phyloP scores from a whole-genome alignment of 2,329 filamentous ascomycete species.

The Akanthomyces muscarius region DNA sequence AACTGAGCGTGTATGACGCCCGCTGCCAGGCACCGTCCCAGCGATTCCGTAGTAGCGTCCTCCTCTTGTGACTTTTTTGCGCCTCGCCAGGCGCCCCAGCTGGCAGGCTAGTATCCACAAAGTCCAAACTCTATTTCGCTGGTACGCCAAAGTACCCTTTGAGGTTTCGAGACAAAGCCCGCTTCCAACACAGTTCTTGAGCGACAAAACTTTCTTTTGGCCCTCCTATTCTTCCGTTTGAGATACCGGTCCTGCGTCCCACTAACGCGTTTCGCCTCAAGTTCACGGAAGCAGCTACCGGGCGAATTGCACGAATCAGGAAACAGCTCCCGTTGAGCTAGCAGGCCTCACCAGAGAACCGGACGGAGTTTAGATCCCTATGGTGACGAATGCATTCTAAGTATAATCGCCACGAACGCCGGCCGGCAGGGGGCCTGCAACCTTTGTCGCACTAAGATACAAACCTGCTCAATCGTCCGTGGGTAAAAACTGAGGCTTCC shows the following conservation, averaged over 20 bases:
- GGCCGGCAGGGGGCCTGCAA: not conserved
- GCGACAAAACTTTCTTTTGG: not conserved
- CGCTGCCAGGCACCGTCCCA: not conserved
- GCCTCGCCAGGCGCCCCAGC: conserved; percentile 6
- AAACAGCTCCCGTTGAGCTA: not conserved
- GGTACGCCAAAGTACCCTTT: not conserved
- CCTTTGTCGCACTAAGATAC: not conserved
- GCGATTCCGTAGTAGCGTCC: not conserved
- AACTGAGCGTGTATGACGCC: not conserved
- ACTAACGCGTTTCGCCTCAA: not conserved
- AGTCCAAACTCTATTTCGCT: conserved; percentile 8
- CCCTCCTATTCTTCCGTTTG: not conserved
- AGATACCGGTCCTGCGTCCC: not conserved
- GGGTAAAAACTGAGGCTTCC: not conserved
- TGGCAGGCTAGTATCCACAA: conserved; percentile 6
- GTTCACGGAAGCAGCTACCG: not conserved
- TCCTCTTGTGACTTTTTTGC: not conserved
- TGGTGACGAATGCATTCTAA: conserved; percentile 1
- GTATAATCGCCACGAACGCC: not conserved
- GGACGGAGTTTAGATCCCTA: no score
- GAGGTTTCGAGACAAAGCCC: not conserved
- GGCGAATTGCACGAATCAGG: not conserved
- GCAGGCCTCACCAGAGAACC: not conserved
- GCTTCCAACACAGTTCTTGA: not conserved
- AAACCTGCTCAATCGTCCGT: not conserved